Evolutionary conservation across 1,284 basidiomycete species (phyloP), one percentile per base, ranked within the genome.

Genomic region (Ustilago bromivora): DNA sequence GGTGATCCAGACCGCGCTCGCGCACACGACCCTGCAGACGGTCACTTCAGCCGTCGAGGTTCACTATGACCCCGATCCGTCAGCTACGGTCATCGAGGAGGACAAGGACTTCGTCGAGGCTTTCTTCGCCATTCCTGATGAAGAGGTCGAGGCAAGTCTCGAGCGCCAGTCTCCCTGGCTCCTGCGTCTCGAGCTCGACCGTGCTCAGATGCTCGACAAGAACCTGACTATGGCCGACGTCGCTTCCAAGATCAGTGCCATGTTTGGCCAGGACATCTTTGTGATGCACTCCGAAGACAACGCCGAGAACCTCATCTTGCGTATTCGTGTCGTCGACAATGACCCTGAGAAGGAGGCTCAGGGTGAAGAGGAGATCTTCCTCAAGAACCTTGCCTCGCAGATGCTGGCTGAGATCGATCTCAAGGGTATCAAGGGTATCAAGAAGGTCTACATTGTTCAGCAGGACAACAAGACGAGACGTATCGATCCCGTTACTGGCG

Each of bases 251-350:
- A 98, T 99, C 74, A 92, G 93, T 35, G 93, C 95, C 87, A 95
- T 92, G 81, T 98, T 99, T 89, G 95, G 96, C 85, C 92, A 94
- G 15, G 97, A 99, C 86, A 89, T 98, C 49, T 98, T 98, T 87
- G 95, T 98, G 85, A 98, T 98, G 84, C 98, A 95, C 92, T 96
- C 94, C 76, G 96, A 99, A 89, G 97, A 99, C 88, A 98, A 98
- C 87, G 94, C 96, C 3, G 94, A 97, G 87, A 96, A 98, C 88
- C 91, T 99, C 17, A 91, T 99, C 80, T 93, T 99, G 84, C 96
- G 97, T 72, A 96, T 97, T 87, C 94, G 97, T 88, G 87, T 88
- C 31, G 93, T 98, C 17, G 89, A 96, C 68, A 93, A 94, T 58
- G 92, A 93, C 56, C 90, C 90, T 35, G 95, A 96, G 84, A 96